Conservation (phyloP, 2,329 filamentous ascomycete genomes). For the Sclerotinia borealis region DNA sequence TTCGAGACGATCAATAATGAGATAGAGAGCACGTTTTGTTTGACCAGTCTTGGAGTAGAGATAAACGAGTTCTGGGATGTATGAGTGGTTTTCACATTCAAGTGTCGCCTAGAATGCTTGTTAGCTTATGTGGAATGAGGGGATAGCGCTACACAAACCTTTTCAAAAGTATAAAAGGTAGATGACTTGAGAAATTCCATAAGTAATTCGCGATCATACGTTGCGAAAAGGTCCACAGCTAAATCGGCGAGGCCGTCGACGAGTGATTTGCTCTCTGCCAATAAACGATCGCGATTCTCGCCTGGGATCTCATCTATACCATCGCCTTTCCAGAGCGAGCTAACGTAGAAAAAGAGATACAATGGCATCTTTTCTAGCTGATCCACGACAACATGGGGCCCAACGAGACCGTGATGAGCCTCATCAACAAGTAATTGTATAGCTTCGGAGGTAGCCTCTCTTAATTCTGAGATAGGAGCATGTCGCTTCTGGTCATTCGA, state of each 20-base stretch:
- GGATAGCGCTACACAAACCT: slow-evolving; percentile 36
- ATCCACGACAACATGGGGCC: slow-evolving; percentile 67
- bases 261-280: slow-evolving; percentile 57
- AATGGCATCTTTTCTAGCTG: slow-evolving; percentile 67
- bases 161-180: slow-evolving; percentile 83
- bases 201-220: slow-evolving; percentile 71
- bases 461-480: slow-evolving; percentile 64
- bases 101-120: slow-evolving; percentile 48
- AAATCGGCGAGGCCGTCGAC: slow-evolving; percentile 85
- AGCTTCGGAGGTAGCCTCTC: slow-evolving; percentile 74
- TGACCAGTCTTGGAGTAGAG: slow-evolving; percentile 93
- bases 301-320: slow-evolving; percentile 49
- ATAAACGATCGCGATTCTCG: slow-evolving; percentile 50
- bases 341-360: slow-evolving; percentile 90
- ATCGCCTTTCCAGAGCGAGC: slow-evolving; percentile 76
- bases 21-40: slow-evolving; percentile 81
- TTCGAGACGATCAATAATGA: slow-evolving; percentile 89
- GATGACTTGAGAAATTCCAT: slow-evolving; percentile 84
- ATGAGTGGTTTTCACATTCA: slow-evolving; percentile 76
- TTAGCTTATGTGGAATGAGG: not conserved
- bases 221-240: slow-evolving; percentile 78
- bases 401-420: slow-evolving; percentile 80
- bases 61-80: slow-evolving; percentile 89
- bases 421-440: slow-evolving; percentile 85
- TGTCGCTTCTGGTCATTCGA: slow-evolving; percentile 60